These are phyloP conservation scores for Aristolochia contorta DNA, from an alignment of 164 flowering plant species.

Conservation along the genomic window DNA sequence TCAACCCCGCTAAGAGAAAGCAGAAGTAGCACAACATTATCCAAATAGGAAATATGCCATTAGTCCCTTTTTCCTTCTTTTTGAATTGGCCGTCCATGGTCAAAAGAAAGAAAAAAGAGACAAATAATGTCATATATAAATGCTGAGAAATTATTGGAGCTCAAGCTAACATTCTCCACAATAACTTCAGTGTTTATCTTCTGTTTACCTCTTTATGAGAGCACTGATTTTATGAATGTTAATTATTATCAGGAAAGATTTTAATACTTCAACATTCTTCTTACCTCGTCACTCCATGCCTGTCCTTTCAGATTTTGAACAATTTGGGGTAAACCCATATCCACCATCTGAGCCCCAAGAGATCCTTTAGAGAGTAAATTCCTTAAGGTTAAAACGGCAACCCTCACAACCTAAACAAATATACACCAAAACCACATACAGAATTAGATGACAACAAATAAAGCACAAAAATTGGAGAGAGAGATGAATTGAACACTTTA, in stretches of 20 bases:
- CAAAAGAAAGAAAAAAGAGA: too few relatives aligned
- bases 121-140: too few relatives aligned
- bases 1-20: background rate
- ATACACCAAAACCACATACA: background rate
- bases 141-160: too few relatives aligned
- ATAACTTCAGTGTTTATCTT: too few relatives aligned
- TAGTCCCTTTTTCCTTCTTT: too few relatives aligned
- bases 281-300: constrained; percentile 99
- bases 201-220: too few relatives aligned
- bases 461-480: background rate
- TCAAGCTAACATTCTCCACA: too few relatives aligned
- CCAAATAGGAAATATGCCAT: too few relatives aligned
- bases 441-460: background rate
- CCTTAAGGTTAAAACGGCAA: constrained; percentile 67
- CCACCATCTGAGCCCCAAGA: constrained; percentile 94
- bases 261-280: constrained; percentile 2
- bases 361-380: constrained; percentile 82
- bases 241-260: too few relatives aligned
- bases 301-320: constrained; percentile 88
- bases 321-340: constrained; percentile 75
- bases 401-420: constrained; percentile 77
- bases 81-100: too few relatives aligned
- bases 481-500: constrained; percentile 10
- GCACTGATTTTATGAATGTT: too few relatives aligned
- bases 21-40: background rate